These are phyloP conservation scores for Cytospora leucostoma DNA, from an alignment of 2,329 filamentous ascomycete genomes.

Conservation along the genomic window DNA sequence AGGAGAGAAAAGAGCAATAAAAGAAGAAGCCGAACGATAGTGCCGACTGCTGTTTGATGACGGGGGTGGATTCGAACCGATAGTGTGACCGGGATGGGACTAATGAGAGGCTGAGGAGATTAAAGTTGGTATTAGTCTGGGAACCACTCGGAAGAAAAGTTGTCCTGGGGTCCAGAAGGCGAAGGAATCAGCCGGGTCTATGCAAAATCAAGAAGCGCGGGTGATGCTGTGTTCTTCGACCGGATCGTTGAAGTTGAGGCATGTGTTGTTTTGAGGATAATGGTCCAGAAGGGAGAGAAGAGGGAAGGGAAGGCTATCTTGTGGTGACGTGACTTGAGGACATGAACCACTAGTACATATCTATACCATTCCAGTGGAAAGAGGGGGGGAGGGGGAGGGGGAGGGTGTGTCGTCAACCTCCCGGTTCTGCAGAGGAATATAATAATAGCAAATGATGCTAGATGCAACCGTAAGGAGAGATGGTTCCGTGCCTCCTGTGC, in stretches of 20 bases:
- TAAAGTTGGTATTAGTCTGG: slow-evolving; percentile 28
- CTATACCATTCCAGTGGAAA: not conserved
- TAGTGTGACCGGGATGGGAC: slow-evolving; percentile 25
- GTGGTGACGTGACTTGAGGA: not conserved
- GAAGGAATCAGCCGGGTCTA: slow-evolving; percentile 1
- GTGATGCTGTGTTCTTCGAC: slow-evolving; percentile 1
- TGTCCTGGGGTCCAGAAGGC: slow-evolving; percentile 7
- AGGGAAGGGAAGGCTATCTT: not conserved
- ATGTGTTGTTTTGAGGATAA: slow-evolving; percentile 7
- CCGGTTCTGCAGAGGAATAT: not conserved
- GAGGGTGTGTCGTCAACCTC: too few species aligned
- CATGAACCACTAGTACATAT: not conserved
- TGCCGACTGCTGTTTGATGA: slow-evolving; percentile 25
- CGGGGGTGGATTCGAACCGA: slow-evolving; percentile 23
- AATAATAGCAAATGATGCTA: not conserved
- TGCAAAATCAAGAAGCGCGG: slow-evolving; percentile 16
- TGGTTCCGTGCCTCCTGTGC: not conserved
- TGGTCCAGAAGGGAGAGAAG: not conserved
- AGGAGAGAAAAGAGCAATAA: not conserved
- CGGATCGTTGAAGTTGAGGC: not conserved
- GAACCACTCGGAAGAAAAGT: slow-evolving; percentile 7
- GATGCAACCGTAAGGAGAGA: not conserved
- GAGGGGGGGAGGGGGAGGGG: not conserved
- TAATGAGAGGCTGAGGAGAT: slow-evolving; percentile 28
- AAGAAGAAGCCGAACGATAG: slow-evolving; percentile 5